These are phyloP conservation scores for Setomelanomma holmii DNA, from an alignment of 2,329 filamentous ascomycete species.

Conservation along the genomic window DNA sequence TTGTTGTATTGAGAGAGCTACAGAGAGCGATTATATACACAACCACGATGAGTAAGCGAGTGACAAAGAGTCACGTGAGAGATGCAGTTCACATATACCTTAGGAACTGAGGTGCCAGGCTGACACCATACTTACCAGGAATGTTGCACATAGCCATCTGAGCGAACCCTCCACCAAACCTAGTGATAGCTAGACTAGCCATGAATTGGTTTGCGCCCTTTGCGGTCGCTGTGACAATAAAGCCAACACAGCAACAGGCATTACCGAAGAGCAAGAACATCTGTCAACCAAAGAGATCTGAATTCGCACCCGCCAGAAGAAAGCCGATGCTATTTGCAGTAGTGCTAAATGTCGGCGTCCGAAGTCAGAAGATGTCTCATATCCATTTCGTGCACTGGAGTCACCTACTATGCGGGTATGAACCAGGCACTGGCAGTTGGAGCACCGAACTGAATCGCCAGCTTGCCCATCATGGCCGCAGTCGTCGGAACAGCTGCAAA, in stretches of 20 bases:
- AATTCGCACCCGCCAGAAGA: conserved; percentile 50
- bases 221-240: conserved; percentile 31
- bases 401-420: too few relatives aligned
- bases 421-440: conserved; percentile 19
- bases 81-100: too few relatives aligned
- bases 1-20: too few relatives aligned
- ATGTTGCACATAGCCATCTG: conserved; percentile 56
- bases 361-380: too few relatives aligned
- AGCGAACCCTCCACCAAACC: conserved; percentile 55
- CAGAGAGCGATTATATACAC: too few relatives aligned
- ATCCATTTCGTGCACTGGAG: too few relatives aligned
- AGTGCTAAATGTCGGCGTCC: too few relatives aligned
- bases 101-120: too few relatives aligned
- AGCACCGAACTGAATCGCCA: conserved; percentile 22
- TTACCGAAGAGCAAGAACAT: conserved; percentile 57
- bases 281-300: conserved; percentile 58
- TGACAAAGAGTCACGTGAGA: too few relatives aligned
- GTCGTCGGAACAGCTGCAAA: conserved; percentile 38
- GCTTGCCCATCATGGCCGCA: conserved; percentile 26
- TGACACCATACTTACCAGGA: conserved; percentile 43
- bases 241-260: conserved; percentile 49
- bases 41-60: too few relatives aligned
- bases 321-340: conserved; percentile 32
- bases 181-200: conserved; percentile 52
- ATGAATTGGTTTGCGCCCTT: conserved; percentile 50